Conservation (phyloP, 2,329 filamentous ascomycete species). For the Fusarium sp. region DNA sequence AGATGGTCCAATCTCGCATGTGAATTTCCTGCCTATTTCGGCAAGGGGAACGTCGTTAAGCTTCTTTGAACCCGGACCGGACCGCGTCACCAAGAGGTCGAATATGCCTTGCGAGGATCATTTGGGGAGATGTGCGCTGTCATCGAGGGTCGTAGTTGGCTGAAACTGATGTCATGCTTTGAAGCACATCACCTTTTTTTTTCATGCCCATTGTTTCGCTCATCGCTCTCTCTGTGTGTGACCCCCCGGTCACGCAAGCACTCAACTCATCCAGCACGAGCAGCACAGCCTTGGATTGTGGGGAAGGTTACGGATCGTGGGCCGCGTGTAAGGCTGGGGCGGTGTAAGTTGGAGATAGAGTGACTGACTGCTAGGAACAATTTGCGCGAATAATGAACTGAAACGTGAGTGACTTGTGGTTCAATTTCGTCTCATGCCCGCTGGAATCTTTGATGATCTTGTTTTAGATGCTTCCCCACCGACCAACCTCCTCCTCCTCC, state of each 20-base stretch:
- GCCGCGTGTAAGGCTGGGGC: constrained; percentile 46
- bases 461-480: constrained; percentile 7
- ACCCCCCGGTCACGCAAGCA: constrained; percentile 7
- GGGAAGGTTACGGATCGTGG: constrained; percentile 37
- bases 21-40: constrained; percentile 27
- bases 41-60: constrained; percentile 20
- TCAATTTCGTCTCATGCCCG: not conserved
- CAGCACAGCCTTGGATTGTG: constrained; percentile 41
- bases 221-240: not conserved
- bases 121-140: constrained; percentile 20
- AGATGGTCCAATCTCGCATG: constrained; percentile 12
- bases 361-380: not conserved
- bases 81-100: constrained; percentile 15
- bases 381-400: constrained; percentile 13
- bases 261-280: constrained; percentile 1
- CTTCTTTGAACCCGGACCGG: constrained; percentile 27
- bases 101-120: constrained; percentile 34
- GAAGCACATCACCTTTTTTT: not conserved
- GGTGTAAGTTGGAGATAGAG: constrained; percentile 33
- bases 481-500: not conserved
- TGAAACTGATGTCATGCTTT: constrained; percentile 42
- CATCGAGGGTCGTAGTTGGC: constrained; percentile 23
- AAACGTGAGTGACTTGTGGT: not conserved
- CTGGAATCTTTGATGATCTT: not conserved
- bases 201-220: not conserved